Evolutionary conservation across 805 yeast genomes (phyloP).

Genomic region (Candida boleticola): DNA sequence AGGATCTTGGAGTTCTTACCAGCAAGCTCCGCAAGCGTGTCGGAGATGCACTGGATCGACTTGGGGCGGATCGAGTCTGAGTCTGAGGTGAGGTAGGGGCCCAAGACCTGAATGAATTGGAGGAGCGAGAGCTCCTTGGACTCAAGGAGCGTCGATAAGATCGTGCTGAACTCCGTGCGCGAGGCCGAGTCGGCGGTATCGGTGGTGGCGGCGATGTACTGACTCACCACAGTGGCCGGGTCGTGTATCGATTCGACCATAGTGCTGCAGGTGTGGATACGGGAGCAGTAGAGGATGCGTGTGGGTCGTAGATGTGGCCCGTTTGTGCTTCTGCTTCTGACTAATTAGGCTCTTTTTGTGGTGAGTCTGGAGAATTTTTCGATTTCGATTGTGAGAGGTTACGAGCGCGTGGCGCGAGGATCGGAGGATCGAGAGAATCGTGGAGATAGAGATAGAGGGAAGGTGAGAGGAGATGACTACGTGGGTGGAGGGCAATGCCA

Average conservation of each 20-base stretch:
- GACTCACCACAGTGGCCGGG: slow-evolving; percentile 30
- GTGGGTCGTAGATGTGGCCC: too few species aligned
- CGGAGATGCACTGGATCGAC: slow-evolving; percentile 41
- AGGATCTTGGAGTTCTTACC: slow-evolving; percentile 20
- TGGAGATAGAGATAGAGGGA: too few species aligned
- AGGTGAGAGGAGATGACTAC: too few species aligned
- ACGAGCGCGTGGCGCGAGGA: slow-evolving; percentile 1
- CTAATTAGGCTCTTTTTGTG: too few species aligned
- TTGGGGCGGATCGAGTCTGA: slow-evolving; percentile 51
- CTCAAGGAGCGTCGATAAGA: slow-evolving; percentile 23
- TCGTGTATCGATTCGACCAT: slow-evolving; percentile 12
- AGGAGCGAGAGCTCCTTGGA: slow-evolving; percentile 36
- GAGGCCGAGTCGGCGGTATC: slow-evolving; percentile 23
- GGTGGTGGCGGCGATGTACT: slow-evolving; percentile 28
- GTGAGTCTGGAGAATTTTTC: too few species aligned
- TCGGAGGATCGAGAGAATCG: too few species aligned
- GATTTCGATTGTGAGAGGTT: background rate
- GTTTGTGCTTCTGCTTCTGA: too few species aligned
- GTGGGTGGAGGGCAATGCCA: too few species aligned
- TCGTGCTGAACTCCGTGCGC: slow-evolving; percentile 16
- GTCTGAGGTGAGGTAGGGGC: slow-evolving; percentile 62
- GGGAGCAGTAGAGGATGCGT: background rate
- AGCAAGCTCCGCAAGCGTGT: slow-evolving; percentile 25
- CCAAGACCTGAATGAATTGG: slow-evolving; percentile 55
- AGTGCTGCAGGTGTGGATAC: too few species aligned